These are phyloP conservation scores for Sporothrix brasiliensis DNA, from an alignment of 2,329 filamentous ascomycete genomes.

Conservation along the genomic window DNA sequence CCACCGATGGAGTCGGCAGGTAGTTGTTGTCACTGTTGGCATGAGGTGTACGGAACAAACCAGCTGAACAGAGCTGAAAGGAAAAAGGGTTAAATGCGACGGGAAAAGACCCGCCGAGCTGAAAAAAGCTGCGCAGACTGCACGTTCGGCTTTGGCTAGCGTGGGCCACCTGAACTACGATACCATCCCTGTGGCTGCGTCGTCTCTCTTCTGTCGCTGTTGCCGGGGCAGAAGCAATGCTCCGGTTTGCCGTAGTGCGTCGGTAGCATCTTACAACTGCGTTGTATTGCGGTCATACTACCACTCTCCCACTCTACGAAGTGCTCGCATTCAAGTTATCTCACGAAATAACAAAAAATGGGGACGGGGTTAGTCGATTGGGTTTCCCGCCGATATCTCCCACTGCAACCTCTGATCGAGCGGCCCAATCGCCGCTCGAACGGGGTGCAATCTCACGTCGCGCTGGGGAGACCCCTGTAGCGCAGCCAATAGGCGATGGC, in stretches of 20 bases:
- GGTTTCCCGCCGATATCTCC: conserved; percentile 19
- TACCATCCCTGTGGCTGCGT: conserved; percentile 9
- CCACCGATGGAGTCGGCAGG: not conserved
- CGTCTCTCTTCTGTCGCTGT: not conserved
- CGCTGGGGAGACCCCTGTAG: conserved; percentile 7
- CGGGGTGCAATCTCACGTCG: conserved; percentile 9
- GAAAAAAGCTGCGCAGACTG: not conserved
- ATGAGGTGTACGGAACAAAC: too few species aligned
- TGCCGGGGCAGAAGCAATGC: not conserved
- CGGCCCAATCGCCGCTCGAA: conserved; percentile 3
- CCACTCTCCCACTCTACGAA: too few species aligned
- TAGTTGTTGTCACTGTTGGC: not conserved
- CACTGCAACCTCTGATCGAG: conserved; percentile 22
- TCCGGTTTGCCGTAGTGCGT: too few species aligned
- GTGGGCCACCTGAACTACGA: not conserved
- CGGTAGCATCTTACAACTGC: too few species aligned
- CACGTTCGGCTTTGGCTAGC: not conserved
- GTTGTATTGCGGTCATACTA: too few species aligned
- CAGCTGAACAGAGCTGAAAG: conserved; percentile 13
- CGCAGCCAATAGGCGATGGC: not conserved
- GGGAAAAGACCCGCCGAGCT: conserved; percentile 3
- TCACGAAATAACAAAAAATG: not conserved
- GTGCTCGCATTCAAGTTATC: not conserved
- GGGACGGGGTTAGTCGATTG: conserved; percentile 11
- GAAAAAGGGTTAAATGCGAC: not conserved